phyloP scores from a whole-genome alignment of 129 eudicot genomes.

The Artemisia annua region DNA sequence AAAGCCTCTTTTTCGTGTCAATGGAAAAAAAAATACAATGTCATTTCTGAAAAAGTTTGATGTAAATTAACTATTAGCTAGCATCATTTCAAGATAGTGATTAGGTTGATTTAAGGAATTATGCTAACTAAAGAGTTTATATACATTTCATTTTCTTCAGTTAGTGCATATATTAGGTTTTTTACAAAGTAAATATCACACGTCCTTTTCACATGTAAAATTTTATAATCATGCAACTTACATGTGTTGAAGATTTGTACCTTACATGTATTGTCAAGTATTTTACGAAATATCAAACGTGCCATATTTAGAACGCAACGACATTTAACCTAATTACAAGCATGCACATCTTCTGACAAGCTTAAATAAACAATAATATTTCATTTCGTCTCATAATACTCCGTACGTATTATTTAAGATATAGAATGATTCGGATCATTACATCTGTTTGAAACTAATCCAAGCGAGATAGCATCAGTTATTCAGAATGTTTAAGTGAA shows the following conservation, averaged over 20 bases:
- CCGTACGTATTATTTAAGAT: background rate
- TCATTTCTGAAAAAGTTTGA: no score
- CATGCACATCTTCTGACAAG: slow-evolving; percentile 11
- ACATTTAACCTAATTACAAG: slow-evolving; percentile 32
- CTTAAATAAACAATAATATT: background rate
- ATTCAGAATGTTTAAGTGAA: slow-evolving; percentile 1
- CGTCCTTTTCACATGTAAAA: background rate
- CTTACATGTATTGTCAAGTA: background rate
- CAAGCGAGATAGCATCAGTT: background rate
- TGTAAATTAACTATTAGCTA: no score
- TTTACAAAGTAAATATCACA: background rate
- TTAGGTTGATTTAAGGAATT: no score
- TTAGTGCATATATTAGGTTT: no score
- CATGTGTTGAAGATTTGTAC: slow-evolving; percentile 5
- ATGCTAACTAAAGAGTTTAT: no score
- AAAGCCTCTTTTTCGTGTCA: no score
- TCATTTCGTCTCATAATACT: background rate
- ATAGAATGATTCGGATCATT: background rate
- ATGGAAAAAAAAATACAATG: no score
- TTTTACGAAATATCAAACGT: slow-evolving; percentile 7
- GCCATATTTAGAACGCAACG: slow-evolving; percentile 18
- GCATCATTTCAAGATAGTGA: no score
- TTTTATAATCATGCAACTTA: slow-evolving; percentile 2
- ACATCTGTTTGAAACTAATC: slow-evolving; percentile 8
- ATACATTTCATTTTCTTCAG: no score